A percentile compares a stretch with the other conserved stretches of the same genome.
These are phyloP conservation scores for Amanita polypyramis DNA, from an alignment of 768 basidiomycete species.

Conservation along the genomic window DNA sequence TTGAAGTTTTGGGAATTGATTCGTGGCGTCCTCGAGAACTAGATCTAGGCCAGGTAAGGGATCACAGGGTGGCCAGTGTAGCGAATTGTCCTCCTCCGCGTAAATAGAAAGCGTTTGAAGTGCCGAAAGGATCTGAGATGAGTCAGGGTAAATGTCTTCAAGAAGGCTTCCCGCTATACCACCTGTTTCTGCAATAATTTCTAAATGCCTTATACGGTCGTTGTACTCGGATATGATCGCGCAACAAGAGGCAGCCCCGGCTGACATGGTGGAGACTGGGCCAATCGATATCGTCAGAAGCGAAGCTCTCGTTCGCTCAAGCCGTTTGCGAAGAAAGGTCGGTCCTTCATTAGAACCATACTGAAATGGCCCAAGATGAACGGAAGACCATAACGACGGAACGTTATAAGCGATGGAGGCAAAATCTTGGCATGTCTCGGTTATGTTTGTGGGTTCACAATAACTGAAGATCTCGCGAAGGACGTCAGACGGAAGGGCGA, in stretches of 20 bases:
- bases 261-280: neutral
- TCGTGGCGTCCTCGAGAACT: neutral
- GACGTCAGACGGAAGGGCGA: too few relatives aligned
- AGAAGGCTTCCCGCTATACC: neutral
- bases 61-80: neutral
- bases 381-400: neutral
- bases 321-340: neutral
- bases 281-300: neutral
- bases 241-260: neutral
- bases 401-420: neutral
- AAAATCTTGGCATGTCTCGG: neutral
- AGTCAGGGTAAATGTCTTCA: neutral
- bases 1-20: neutral
- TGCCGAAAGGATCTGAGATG: too few relatives aligned
- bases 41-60: too few relatives aligned
- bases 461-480: too few relatives aligned
- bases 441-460: too few relatives aligned
- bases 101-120: neutral
- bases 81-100: neutral
- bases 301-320: neutral
- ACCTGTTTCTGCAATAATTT: neutral
- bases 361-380: too few relatives aligned
- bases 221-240: neutral
- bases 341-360: neutral
- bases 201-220: neutral